Base-by-base conservation (phyloP, 1,284 basidiomycete species). In the Puccinia coronata region DNA sequence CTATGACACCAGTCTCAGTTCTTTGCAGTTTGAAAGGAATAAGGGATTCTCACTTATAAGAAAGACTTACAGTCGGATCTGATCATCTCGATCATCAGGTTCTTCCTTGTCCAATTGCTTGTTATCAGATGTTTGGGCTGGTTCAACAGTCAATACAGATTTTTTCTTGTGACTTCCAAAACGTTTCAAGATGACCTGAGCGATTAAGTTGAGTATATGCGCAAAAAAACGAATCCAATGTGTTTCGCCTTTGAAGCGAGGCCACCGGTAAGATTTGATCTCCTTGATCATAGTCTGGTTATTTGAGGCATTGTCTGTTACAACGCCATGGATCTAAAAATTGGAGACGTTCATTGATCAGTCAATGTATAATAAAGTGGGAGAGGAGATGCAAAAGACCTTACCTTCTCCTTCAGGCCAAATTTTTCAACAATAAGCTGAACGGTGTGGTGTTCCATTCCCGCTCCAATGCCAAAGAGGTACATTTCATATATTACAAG, bases 61-160 rank as follows among this genome's bases (percentile, higher is more conserved):
- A n/a, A n/a, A n/a, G n/a, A 65, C 61, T 65, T 65, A 65, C 61
- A 36, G 41, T 65, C 39, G 18, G 61, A 65, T 65, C 23, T 65
- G 39, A 12, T 43, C 61, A 4, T 36, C 61, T 39, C 34, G 18
- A 65, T 65, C 61, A 65, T 65, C 61, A 16, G 16, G 20, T 39
- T 2, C 25, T 23, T 65, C 61, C 39, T 39, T 43, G 34, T 65
- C 61, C 23, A 9, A 65, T 14, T n/a, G 39, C 39, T 3, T 25
- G 23, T 65, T 36, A 65, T 20, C 23, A 39, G 16, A 5, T 31
- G 61, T 39, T 39, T 39, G 36, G 16, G 61, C 3, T 20, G 9
- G 2, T 65, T 36, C 34, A 43, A 31, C 28, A 18, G 12, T 65
- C 12, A n/a, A n/a, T n/a, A n/a, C n/a, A n/a, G n/a, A n/a, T n/a